phyloP scores from a whole-genome alignment of 2,329 filamentous ascomycete genomes.

The Sclerotinia subarctica region DNA sequence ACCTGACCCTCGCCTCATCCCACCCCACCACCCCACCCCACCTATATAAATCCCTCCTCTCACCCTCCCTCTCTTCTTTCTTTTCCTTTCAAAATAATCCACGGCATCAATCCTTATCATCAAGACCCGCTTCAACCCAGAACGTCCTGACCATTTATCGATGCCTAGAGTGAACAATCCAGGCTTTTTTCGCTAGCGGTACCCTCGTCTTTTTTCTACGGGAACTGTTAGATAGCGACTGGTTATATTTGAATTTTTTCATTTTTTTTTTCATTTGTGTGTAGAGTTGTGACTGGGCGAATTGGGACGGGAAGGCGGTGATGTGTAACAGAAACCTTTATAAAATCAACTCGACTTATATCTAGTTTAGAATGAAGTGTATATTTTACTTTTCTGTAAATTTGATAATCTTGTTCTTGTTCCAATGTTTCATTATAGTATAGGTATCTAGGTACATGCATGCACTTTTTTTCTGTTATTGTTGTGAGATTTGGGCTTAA shows the following conservation, averaged over 20 bases:
- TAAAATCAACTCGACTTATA: too few species aligned
- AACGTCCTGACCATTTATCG: conserved; percentile 86
- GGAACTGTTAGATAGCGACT: conserved; percentile 97
- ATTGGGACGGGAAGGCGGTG: too few species aligned
- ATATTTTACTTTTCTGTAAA: too few species aligned
- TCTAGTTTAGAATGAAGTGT: too few species aligned
- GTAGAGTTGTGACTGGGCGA: too few species aligned
- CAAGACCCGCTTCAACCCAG: conserved; percentile 69
- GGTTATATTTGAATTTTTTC: conserved; percentile 59
- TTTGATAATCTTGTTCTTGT: too few species aligned
- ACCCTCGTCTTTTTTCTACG: conserved; percentile 64
- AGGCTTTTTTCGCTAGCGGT: conserved; percentile 99
- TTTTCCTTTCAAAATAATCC: conserved; percentile 39
- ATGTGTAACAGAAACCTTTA: too few species aligned
- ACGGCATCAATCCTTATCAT: conserved; percentile 93
- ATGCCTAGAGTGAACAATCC: conserved; percentile 78
- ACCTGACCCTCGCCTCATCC: background rate
- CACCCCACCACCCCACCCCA: background rate
- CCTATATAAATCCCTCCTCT: conserved; percentile 15
- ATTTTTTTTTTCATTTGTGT: too few species aligned
- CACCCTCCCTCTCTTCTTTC: conserved; percentile 10
- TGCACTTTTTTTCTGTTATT: too few species aligned
- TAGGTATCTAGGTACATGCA: too few species aligned
- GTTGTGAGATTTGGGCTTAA: too few species aligned
- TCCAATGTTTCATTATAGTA: too few species aligned